Conservation (phyloP, 352 stramenopile species). For the Phytophthora citricola region DNA sequence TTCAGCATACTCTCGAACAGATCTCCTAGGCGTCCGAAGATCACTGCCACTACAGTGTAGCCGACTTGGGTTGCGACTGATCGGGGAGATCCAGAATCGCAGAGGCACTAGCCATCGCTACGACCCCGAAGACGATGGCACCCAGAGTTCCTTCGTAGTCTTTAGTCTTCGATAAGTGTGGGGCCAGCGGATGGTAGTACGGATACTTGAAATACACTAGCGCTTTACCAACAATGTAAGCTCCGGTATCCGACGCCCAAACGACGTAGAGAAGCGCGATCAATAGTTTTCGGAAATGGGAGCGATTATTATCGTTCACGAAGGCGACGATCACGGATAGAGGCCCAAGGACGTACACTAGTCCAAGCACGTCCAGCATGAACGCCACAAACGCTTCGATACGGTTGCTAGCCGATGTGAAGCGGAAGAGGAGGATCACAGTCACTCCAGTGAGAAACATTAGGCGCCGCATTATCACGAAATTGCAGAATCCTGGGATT, state of each 20-base stretch:
- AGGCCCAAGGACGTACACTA: constrained; percentile 7
- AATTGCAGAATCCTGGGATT: neutral
- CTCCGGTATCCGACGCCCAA: constrained; percentile 84
- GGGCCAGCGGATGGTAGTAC: constrained; percentile 67
- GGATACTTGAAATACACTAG: constrained; percentile 87
- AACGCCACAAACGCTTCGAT: neutral
- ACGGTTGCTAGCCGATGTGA: neutral
- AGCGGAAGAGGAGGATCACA: neutral
- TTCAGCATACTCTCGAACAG: constrained; percentile 96
- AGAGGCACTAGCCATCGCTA: constrained; percentile 71
- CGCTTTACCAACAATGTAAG: constrained; percentile 90
- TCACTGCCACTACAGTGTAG: constrained; percentile 83
- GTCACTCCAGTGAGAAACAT: neutral
- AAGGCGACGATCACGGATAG: constrained; percentile 46
- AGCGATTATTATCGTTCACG: constrained; percentile 18
- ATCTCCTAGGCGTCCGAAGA: constrained; percentile 92
- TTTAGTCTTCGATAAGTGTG: neutral
- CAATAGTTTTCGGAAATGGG: constrained; percentile 43
- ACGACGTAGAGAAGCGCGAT: constrained; percentile 58
- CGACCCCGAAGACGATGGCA: constrained; percentile 72
- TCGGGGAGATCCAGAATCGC: constrained; percentile 61
- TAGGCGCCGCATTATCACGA: neutral
- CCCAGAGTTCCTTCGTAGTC: constrained; percentile 69
- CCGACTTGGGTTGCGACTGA: constrained; percentile 68
- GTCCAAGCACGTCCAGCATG: neutral